Conservation (phyloP, 208 protist species). For the Porcisia hertigi region DNA sequence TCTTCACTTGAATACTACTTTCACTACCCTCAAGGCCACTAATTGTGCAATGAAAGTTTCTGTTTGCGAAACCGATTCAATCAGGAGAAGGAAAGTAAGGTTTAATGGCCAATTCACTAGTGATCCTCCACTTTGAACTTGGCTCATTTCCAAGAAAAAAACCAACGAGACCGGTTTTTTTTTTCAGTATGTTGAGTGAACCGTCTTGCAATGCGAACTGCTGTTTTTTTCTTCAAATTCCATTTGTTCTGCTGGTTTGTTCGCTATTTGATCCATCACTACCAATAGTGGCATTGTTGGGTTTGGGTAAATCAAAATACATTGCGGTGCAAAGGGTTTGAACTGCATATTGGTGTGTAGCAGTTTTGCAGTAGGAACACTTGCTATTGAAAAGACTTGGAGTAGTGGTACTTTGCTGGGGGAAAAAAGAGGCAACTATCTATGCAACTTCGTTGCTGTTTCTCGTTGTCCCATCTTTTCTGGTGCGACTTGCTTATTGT, state of each 20-base stretch:
- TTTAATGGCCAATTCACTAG: not conserved
- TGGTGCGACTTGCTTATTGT: not conserved
- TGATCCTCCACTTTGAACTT: not conserved
- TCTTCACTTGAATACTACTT: not conserved
- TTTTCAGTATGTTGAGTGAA: not conserved
- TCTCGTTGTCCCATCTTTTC: not conserved
- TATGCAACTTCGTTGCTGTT: not conserved
- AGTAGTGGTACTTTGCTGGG: not conserved
- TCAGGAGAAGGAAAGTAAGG: not conserved
- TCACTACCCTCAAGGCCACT: not conserved
- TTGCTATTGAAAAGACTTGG: not conserved
- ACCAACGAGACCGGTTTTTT: not conserved
- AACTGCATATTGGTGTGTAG: not conserved
- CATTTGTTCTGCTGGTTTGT: constrained; percentile 19
- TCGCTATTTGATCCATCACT: not conserved
- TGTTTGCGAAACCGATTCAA: not conserved
- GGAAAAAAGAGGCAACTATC: not conserved
- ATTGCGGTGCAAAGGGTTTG: not conserved
- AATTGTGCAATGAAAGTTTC: not conserved
- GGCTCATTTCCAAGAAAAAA: not conserved
- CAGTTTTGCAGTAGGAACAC: not conserved
- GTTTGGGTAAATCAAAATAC: not conserved
- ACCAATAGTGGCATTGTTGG: not conserved
- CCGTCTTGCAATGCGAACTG: not conserved
- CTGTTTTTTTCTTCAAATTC: constrained; percentile 7